Evolutionary conservation across 768 basidiomycete species (phyloP).

Genomic region (Rhodotorula sphaerocarpa): DNA sequence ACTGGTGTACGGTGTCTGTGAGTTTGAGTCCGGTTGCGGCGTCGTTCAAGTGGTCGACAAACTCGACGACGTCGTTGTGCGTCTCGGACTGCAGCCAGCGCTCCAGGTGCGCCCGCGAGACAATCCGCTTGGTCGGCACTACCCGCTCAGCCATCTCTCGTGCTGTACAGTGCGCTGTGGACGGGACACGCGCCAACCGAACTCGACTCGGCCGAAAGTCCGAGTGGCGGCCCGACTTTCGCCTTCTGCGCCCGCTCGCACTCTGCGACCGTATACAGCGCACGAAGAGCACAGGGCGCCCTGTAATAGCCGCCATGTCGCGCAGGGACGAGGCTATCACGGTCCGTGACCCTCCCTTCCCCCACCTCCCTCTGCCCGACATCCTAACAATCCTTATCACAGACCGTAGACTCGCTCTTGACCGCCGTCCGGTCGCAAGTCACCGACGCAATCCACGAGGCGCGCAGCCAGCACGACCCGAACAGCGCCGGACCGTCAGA

Average conservation of each 20-base stretch:
- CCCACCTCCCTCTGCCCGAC: neutral
- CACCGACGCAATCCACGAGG: neutral
- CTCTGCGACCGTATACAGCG: too few relatives aligned
- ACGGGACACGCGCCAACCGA: too few relatives aligned
- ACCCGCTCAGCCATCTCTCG: too few relatives aligned
- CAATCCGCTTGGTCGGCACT: conserved; percentile 47
- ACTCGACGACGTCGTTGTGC: conserved; percentile 58
- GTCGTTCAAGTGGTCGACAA: conserved; percentile 67
- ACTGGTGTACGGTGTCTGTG: conserved; percentile 58
- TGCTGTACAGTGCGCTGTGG: too few relatives aligned
- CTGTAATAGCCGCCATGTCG: too few relatives aligned
- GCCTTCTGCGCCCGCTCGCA: too few relatives aligned
- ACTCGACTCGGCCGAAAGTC: too few relatives aligned
- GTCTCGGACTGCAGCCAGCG: conserved; percentile 72
- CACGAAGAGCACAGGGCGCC: too few relatives aligned
- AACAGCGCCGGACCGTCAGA: too few relatives aligned
- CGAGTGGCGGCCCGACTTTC: too few relatives aligned
- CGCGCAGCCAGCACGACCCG: neutral
- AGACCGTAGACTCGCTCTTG: conserved; percentile 17
- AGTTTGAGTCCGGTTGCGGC: conserved; percentile 69
- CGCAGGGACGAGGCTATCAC: conserved; percentile 17
- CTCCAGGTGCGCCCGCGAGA: conserved; percentile 66
- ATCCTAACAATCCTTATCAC: too few relatives aligned
- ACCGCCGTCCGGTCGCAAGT: conserved; percentile 2
- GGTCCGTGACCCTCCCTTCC: neutral